Evolutionary conservation across 2,329 filamentous ascomycete species (phyloP).

Genomic region (Cadophora luteo-olivacea): DNA sequence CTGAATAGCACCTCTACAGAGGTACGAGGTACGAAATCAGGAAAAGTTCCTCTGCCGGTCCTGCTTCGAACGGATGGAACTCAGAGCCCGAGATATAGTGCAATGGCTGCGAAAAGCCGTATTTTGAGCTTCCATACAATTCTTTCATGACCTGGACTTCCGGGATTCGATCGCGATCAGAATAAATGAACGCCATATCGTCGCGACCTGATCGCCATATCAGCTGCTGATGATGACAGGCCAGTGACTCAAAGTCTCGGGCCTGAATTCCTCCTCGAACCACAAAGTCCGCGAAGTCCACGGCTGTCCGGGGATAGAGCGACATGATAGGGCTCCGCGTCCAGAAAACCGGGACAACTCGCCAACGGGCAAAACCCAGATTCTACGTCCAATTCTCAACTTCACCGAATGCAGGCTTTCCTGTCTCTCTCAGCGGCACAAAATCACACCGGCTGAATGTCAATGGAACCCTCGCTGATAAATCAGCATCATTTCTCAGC

Average conservation of each 20-base stretch:
- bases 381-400: not conserved
- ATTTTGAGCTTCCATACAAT: not conserved
- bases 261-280: not conserved
- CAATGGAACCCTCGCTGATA: conserved; percentile 7
- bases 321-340: not conserved
- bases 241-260: not conserved
- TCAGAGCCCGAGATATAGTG: no score
- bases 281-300: conserved; percentile 18
- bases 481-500: conserved; percentile 10
- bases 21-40: not conserved
- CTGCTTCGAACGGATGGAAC: no score
- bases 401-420: not conserved
- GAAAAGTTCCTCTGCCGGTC: not conserved
- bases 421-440: not conserved
- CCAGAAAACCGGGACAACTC: not conserved
- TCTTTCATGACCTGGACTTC: not conserved
- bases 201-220: not conserved
- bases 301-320: conserved; percentile 10
- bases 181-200: not conserved
- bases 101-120: no score
- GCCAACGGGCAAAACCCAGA: not conserved
- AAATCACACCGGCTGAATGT: conserved; percentile 3
- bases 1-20: not conserved
- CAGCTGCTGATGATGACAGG: not conserved
- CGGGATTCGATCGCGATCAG: not conserved